Evolutionary conservation across 2,329 filamentous ascomycete genomes (phyloP).

Genomic region (Alternaria tenuissima): DNA sequence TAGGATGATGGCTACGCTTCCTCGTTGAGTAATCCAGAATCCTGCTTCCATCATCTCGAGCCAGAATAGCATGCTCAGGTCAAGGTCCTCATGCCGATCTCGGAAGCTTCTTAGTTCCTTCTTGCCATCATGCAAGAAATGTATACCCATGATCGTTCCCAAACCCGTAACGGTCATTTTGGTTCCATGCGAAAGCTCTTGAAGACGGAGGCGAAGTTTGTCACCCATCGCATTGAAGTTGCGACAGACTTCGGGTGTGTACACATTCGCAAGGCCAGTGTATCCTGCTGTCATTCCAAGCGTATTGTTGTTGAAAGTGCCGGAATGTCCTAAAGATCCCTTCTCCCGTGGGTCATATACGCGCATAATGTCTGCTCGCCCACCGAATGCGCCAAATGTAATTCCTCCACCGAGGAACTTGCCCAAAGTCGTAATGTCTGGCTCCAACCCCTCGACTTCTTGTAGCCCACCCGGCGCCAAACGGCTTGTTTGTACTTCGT

Average conservation of each 20-base stretch:
- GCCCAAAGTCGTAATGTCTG: conserved; percentile 65
- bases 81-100: conserved; percentile 40
- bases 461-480: conserved; percentile 33
- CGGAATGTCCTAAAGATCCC: conserved; percentile 62
- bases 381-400: conserved; percentile 73
- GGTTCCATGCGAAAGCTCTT: conserved; percentile 41
- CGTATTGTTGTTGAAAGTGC: conserved; percentile 74
- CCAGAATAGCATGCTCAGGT: conserved; percentile 47
- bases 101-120: conserved; percentile 36
- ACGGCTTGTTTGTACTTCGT: conserved; percentile 62
- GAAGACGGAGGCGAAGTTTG: conserved; percentile 35
- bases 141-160: conserved; percentile 49
- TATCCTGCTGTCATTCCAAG: conserved; percentile 67
- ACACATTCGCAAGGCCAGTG: conserved; percentile 50
- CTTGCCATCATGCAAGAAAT: conserved; percentile 44
- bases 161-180: conserved; percentile 49
- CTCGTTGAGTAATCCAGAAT: conserved; percentile 48
- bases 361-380: conserved; percentile 65
- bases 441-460: conserved; percentile 27
- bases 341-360: conserved; percentile 61
- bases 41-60: conserved; percentile 50
- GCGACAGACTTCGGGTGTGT: conserved; percentile 30
- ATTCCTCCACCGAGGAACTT: conserved; percentile 74
- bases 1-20: conserved; percentile 49
- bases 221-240: conserved; percentile 47